Evolutionary conservation across 176 grass and related monocot species (phyloP), one percentile per base, ranked within the genome.

Genomic region (Ensete glaucum): DNA sequence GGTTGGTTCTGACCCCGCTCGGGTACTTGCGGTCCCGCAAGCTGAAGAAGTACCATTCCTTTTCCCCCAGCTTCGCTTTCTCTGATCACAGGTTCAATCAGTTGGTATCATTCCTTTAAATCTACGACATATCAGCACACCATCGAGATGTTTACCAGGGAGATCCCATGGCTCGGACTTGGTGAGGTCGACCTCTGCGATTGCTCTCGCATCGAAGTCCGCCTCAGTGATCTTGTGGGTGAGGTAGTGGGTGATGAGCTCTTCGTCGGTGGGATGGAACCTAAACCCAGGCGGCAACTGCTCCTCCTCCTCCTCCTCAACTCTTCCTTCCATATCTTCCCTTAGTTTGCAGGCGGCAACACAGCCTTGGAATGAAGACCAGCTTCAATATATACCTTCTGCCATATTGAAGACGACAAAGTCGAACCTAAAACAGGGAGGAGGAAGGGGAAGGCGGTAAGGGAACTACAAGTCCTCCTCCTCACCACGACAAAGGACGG

Each of bases 131-230:
- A 43, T 43, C 34, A 43, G 34, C 34, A 43, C 34, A 43, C 5
- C 34, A 43, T 43, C 34, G 34, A 43, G 34, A 43, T 43, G 34
- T 43, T 43, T 89, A 96, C 92, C 89, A 15, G 93, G 90, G 52
- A 97, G 87, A 88, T 96, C 93, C 93, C 93, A 96, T 52, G 93
- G 93, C 74, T 96, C 93, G 60, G 85, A 96, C 83, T 97, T 97
- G 87, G 92, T 97, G 76, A 97, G 93, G 73, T 90, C 87, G 57
- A 92, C 93, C 72, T 97, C 93, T 20, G 92, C 87, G 54, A 96
- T 92, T 52, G 92, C 92, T 84, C 92, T 87, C 54, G 93, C 90
- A 54, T 79, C 88, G 81, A 97, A 97, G 78, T 79, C 17, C 58
- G 70, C 72, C 78, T 97, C 90, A 20, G 83, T 66, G 73, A 97